Evolutionary conservation across 225 moss, liverwort and hornwort genomes (phyloP), one percentile per base, ranked within the genome.

Genomic region (Straminergon stramineum): DNA sequence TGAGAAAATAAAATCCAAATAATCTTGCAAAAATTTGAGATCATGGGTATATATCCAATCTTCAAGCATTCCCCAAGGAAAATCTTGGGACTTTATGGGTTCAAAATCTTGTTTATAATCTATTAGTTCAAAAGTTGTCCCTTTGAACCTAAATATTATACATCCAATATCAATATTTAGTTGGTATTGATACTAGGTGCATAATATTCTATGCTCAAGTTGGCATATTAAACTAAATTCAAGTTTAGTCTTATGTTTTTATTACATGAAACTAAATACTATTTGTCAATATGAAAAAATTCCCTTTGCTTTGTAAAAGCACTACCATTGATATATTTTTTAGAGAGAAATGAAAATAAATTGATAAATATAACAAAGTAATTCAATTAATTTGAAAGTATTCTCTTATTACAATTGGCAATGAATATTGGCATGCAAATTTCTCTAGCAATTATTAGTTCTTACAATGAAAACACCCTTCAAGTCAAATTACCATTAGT

Each of bases 351-450:
- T 73, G 10, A 73, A 15, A 6, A 9, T 2, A 9, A 9, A 73
- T 3, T 16, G 1, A 3, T 16, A 43, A 45, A 28, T 9, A 6
- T 28, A 73, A 41, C 16, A 43, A 41, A 27, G 43, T 2, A 28
- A 73, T 28, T 73, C 10, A 73, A 43, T 17, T 5, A 5, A 9
- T 15, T 43, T 16, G 27, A 27, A 27, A 73, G 16, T 22, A 1
- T 7, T 73, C 1, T 62, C 13, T 43, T 9, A 5, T 5, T 22
- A n/a, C 37, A n/a, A n/a, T 0, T 4, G 3, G 22, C 12, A n/a
- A 37, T 69, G 12, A n/a, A n/a, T 1, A 37, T 12, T 21, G 21
- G 12, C 2, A 2, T 19, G 35, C 4, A 68, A 4, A 4, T 12
- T 21, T n/a, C 4, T n/a, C 69, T 23, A 69, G 7, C 1, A 70